A percentile compares a stretch with the other conserved stretches of the same genome.
Conservation (phyloP, 805 yeast species). For the Spathaspora arborariae region DNA sequence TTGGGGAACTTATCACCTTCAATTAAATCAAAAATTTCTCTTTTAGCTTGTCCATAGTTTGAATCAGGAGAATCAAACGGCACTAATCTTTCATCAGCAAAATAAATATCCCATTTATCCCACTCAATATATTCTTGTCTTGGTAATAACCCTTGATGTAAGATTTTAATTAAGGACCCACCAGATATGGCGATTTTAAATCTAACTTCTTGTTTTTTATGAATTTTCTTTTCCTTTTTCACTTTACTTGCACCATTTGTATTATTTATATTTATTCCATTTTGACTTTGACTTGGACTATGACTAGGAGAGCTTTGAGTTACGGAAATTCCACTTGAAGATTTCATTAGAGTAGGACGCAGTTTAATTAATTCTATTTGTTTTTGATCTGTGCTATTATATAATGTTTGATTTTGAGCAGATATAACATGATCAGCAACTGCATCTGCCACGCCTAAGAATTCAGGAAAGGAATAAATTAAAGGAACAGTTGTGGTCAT, state of each 20-base stretch:
- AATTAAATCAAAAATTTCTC: conserved; percentile 72
- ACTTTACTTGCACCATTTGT: conserved; percentile 14
- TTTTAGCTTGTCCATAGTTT: conserved; percentile 85
- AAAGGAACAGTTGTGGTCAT: conserved; percentile 95
- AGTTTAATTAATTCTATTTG: conserved; percentile 31
- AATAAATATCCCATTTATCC: conserved; percentile 93
- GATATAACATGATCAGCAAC: conserved; percentile 92
- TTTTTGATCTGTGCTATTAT: conserved; percentile 34
- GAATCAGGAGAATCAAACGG: conserved; percentile 80
- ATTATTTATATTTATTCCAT: conserved; percentile 5
- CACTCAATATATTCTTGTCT: conserved; percentile 74
- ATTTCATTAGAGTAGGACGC: conserved; percentile 12
- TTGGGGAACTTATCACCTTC: conserved; percentile 56
- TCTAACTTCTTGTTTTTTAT: conserved; percentile 58
- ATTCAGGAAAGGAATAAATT: conserved; percentile 87
- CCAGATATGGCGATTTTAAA: conserved; percentile 92
- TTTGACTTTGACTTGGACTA: conserved; percentile 9
- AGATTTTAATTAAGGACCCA: conserved; percentile 83
- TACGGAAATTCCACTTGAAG: not conserved
- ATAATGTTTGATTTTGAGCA: conserved; percentile 75
- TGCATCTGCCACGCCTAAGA: conserved; percentile 89
- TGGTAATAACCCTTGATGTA: conserved; percentile 78
- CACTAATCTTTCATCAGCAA: conserved; percentile 94
- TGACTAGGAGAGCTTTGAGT: conserved; percentile 7
- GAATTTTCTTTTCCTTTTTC: conserved; percentile 35